Percentiles rank a stretch among this genome's conserved stretches.
phyloP scores from a whole-genome alignment of 768 basidiomycete species.

The Lactarius evosmus region DNA sequence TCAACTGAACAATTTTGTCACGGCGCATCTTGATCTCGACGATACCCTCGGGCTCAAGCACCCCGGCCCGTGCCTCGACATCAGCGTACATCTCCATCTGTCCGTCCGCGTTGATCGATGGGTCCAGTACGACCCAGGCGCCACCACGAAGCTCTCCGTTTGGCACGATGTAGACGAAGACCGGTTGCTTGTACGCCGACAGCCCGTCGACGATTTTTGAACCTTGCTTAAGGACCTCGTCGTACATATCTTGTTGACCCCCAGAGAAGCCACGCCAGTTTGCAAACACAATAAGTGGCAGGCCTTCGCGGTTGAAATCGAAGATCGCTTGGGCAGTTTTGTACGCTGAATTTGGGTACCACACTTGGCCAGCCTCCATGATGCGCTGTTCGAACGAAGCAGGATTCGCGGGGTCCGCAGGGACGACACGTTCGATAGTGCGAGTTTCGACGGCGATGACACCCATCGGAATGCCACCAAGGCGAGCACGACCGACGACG shows the following conservation, averaged over 20 bases:
- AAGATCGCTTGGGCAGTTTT: constrained; percentile 99
- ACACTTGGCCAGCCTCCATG: constrained; percentile 99
- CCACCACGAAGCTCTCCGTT: constrained; percentile 98
- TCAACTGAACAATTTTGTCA: constrained; percentile 83
- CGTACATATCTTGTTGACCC: constrained; percentile 99
- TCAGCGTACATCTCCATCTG: constrained; percentile 99
- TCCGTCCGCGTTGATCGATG: constrained; percentile 84
- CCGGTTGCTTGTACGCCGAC: constrained; percentile 94
- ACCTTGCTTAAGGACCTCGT: constrained; percentile 95
- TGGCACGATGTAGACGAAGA: constrained; percentile 97
- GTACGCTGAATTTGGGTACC: constrained; percentile 99
- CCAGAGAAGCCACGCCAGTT: constrained; percentile 99
- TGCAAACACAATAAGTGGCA: constrained; percentile 97
- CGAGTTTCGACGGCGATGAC: constrained; percentile 98
- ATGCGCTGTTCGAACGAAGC: constrained; percentile 95
- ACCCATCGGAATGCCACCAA: constrained; percentile 96
- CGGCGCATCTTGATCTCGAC: constrained; percentile 97
- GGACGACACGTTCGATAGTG: constrained; percentile 93
- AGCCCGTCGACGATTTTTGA: constrained; percentile 99
- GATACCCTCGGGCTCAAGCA: constrained; percentile 94
- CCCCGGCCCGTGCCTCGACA: constrained; percentile 91
- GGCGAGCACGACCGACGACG: constrained; percentile 91
- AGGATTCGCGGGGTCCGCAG: constrained; percentile 97
- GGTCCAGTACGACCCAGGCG: constrained; percentile 99
- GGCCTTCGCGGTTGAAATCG: constrained; percentile 95